These are phyloP conservation scores for Calonectria hawksworthii DNA, from an alignment of 2,329 filamentous ascomycete species.

Conservation along the genomic window DNA sequence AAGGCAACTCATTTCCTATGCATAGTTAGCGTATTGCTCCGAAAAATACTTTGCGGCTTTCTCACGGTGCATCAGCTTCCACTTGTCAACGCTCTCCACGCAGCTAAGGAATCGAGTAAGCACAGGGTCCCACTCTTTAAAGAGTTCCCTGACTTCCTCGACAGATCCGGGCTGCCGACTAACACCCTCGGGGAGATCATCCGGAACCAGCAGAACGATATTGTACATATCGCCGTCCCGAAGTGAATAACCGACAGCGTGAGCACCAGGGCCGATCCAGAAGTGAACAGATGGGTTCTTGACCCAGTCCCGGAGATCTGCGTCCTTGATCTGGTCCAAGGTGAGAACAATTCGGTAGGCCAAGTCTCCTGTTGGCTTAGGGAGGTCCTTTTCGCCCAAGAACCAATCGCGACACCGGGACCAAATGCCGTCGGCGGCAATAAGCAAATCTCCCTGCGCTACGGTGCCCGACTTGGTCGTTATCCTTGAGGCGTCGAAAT, in stretches of 20 bases:
- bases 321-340: conserved; percentile 65
- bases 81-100: conserved; percentile 75
- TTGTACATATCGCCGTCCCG: conserved; percentile 73
- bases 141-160: conserved; percentile 72
- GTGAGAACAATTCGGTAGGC: conserved; percentile 74
- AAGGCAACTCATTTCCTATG: conserved; percentile 63
- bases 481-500: conserved; percentile 61
- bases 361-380: conserved; percentile 73
- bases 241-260: conserved; percentile 75
- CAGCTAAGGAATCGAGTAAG: conserved; percentile 57
- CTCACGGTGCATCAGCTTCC: conserved; percentile 73
- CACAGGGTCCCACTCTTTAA: conserved; percentile 76
- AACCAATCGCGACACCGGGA: conserved; percentile 67
- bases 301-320: conserved; percentile 65
- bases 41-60: conserved; percentile 10
- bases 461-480: conserved; percentile 53
- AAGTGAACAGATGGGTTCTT: conserved; percentile 67
- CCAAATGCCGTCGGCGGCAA: conserved; percentile 76
- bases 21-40: background rate
- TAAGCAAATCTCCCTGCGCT: conserved; percentile 53
- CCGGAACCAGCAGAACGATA: conserved; percentile 75
- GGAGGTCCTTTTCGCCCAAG: conserved; percentile 60
- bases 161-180: conserved; percentile 65
- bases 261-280: conserved; percentile 74
- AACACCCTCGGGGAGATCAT: conserved; percentile 70